phyloP scores from a whole-genome alignment of 176 grass and related monocot species.

The Oryza glumipatula region DNA sequence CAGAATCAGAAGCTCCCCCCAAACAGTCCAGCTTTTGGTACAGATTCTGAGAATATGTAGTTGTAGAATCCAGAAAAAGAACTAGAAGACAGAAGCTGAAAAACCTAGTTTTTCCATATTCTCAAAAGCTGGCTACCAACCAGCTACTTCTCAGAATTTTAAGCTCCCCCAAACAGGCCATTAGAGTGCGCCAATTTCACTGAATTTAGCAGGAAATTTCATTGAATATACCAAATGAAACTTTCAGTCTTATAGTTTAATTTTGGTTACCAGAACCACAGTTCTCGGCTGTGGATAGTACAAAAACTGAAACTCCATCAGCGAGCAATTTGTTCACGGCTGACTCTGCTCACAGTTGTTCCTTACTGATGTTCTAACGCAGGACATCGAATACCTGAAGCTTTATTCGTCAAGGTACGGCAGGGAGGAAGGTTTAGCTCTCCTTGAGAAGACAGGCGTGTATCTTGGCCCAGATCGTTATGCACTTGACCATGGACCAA shows the following conservation, averaged over 20 bases:
- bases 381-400: slow-evolving; percentile 96
- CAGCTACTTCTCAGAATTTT: no score
- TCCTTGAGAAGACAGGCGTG: slow-evolving; percentile 71
- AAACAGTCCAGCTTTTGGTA: no score
- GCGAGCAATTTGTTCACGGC: neutral
- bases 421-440: slow-evolving; percentile 67
- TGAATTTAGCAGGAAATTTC: no score
- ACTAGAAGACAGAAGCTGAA: no score
- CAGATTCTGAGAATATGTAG: no score
- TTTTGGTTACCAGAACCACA: neutral
- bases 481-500: slow-evolving; percentile 74
- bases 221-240: neutral
- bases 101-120: no score
- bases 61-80: no score
- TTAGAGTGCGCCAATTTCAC: no score
- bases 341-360: neutral
- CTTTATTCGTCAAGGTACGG: slow-evolving; percentile 84
- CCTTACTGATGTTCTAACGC: slow-evolving; percentile 5
- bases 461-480: slow-evolving; percentile 86
- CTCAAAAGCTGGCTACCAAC: no score
- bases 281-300: neutral
- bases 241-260: neutral
- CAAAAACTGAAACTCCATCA: neutral
- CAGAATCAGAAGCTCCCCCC: no score
- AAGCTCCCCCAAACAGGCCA: no score